phyloP scores from a whole-genome alignment of 208 protist species.

The Crithidia acanthocephali region DNA sequence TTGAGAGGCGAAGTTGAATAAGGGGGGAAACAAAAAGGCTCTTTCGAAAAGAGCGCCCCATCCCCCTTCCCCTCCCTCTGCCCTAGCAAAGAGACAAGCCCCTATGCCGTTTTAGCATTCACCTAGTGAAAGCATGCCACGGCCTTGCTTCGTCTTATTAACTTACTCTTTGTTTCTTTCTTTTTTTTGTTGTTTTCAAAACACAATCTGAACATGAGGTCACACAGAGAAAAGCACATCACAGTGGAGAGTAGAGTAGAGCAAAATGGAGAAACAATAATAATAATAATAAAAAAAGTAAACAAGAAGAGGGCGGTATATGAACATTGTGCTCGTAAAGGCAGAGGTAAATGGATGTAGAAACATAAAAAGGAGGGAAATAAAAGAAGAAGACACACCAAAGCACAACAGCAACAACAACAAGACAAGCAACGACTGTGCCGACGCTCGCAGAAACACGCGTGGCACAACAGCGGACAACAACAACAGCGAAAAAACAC shows the following conservation, averaged over 20 bases:
- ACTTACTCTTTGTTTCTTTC: background rate
- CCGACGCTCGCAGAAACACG: no score
- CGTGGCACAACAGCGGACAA: no score
- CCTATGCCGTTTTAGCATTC: background rate
- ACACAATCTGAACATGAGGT: no score
- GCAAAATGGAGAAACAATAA: background rate
- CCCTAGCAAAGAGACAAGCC: no score
- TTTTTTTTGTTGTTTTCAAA: background rate
- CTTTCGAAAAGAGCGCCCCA: no score
- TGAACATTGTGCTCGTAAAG: background rate
- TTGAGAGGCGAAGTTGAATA: no score
- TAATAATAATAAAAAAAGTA: slow-evolving; percentile 2
- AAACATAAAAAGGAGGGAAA: background rate
- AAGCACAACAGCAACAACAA: background rate
- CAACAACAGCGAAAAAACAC: no score
- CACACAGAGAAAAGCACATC: no score
- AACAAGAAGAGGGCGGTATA: background rate
- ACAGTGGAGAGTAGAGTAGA: slow-evolving; percentile 1
- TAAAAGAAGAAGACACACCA: slow-evolving; percentile 7
- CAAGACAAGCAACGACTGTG: background rate
- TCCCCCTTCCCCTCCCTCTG: no score
- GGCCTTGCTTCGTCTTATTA: background rate
- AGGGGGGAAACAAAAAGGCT: no score
- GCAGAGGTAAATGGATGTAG: background rate
- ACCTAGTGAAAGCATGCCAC: background rate